Conservation (phyloP, 257 asterid genomes). For the Solanum ahanhuiri region DNA sequence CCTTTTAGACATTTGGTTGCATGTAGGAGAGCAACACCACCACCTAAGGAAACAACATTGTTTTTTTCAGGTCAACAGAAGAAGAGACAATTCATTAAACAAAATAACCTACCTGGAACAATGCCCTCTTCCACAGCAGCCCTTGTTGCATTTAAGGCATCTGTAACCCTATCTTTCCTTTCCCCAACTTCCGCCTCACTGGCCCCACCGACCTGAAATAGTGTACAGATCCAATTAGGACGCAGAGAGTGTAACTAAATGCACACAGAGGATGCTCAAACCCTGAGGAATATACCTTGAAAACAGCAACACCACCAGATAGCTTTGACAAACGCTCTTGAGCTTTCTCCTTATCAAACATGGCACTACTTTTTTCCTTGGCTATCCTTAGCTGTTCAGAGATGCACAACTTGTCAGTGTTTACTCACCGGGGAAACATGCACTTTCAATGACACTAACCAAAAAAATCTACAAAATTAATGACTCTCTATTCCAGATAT, state of each 20-base stretch:
- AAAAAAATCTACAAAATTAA: background rate
- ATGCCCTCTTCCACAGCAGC: conserved; percentile 97
- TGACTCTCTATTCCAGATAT: background rate
- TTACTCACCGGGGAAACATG: background rate
- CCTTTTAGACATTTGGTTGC: conserved; percentile 54
- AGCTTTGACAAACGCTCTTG: conserved; percentile 83
- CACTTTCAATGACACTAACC: background rate
- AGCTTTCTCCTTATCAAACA: conserved; percentile 89
- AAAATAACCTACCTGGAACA: conserved; percentile 53
- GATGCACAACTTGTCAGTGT: conserved; percentile 3
- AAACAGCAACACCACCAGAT: conserved; percentile 95
- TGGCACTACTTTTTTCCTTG: conserved; percentile 52
- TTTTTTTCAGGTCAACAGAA: background rate
- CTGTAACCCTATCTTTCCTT: conserved; percentile 93
- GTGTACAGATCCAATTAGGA: background rate
- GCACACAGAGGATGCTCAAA: background rate
- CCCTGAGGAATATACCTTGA: conserved; percentile 42
- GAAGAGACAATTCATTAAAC: background rate
- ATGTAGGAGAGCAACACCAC: conserved; percentile 84
- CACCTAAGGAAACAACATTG: conserved; percentile 35
- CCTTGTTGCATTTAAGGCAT: conserved; percentile 86
- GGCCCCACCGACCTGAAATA: conserved; percentile 79
- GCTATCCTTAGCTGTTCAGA: conserved; percentile 58
- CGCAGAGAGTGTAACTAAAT: background rate
- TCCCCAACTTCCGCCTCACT: conserved; percentile 86